These are phyloP conservation scores for Plantago elongata DNA, from an alignment of 257 asterid species.

Conservation along the genomic window DNA sequence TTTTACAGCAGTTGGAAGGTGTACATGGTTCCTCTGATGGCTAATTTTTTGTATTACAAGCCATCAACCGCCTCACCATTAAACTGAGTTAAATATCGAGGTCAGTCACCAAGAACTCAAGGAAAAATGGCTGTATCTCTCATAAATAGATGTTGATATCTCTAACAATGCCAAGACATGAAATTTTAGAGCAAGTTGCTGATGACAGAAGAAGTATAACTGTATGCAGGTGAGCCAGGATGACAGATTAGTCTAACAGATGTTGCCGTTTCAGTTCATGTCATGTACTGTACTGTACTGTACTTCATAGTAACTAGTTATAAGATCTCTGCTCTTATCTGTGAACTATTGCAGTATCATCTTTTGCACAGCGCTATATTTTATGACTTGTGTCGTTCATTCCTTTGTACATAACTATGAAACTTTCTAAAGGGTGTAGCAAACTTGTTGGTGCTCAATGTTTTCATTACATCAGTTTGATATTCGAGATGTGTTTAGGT, in stretches of 20 bases:
- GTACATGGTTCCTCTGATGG: constrained; percentile 1
- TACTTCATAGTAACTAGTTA: not conserved
- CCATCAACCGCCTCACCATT: not conserved
- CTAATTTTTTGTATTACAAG: not conserved
- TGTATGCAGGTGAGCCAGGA: constrained; percentile 3
- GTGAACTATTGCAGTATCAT: too few relatives aligned
- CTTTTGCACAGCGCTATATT: too few relatives aligned
- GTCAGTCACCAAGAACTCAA: not conserved
- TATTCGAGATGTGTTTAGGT: too few relatives aligned
- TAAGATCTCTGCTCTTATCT: too few relatives aligned
- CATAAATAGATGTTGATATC: not conserved
- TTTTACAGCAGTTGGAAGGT: constrained; percentile 23
- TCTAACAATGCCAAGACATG: not conserved
- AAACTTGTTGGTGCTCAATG: too few relatives aligned
- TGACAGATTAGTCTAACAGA: not conserved
- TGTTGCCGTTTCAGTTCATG: not conserved
- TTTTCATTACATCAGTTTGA: too few relatives aligned
- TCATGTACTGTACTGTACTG: not conserved
- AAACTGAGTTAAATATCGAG: too few relatives aligned
- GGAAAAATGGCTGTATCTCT: not conserved
- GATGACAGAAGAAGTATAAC: not conserved
- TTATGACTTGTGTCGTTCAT: too few relatives aligned
- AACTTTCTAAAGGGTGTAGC: too few relatives aligned
- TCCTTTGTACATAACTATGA: too few relatives aligned
- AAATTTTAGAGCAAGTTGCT: not conserved